Base-by-base conservation (phyloP, 2,329 filamentous ascomycete species). In the Fusarium fujikuroi region DNA sequence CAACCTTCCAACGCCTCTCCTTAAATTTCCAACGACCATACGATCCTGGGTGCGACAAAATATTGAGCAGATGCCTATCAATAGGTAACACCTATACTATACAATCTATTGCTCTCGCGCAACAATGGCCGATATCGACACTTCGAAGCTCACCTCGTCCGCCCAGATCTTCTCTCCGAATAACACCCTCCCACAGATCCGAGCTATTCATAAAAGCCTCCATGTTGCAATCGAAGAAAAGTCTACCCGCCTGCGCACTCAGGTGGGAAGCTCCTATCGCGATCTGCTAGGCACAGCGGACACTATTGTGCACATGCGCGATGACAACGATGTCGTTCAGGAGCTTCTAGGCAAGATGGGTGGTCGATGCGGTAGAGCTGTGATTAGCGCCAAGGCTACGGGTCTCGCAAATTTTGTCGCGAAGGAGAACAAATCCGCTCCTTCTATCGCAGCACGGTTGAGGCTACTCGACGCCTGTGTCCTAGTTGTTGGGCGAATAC, bases 271-370 rank as follows among this genome's bases (percentile, higher is more conserved):
- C 66, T 91, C 88, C 78, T 98, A 98, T 83, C 93, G 95, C 75
- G 94, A 96, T 77, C 90, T 98, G 14, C 90, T 98, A 32, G 93
- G 93, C 59, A 98, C 95, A 0, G 95, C 95, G 61, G 95, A 98
- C 83, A 92, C 92, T n/a, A 98, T 98, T 75, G 92, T 98, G 61
- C 89, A 91, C 69, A 97, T 98, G 94, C 92, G 94, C 75, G 83
- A 83, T 43, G 91, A 95, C 79, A 95, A 96, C 84, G 89, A 92
- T 69, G 84, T 86, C 18, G 92, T 94, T 21, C 94, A 97, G 81
- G 84, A 86, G 9, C 89, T 91, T 42, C 87, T 98, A 58, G 88
- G 88, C 21, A 87, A 87, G 66, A 92, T 97, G 84, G 93, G 94
- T 50, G 89, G 89, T 46, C 89, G 90, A 63, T 98, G 95, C 82